Conservation (phyloP, 2,329 filamentous ascomycete species). For the Verticillium dahliae region DNA sequence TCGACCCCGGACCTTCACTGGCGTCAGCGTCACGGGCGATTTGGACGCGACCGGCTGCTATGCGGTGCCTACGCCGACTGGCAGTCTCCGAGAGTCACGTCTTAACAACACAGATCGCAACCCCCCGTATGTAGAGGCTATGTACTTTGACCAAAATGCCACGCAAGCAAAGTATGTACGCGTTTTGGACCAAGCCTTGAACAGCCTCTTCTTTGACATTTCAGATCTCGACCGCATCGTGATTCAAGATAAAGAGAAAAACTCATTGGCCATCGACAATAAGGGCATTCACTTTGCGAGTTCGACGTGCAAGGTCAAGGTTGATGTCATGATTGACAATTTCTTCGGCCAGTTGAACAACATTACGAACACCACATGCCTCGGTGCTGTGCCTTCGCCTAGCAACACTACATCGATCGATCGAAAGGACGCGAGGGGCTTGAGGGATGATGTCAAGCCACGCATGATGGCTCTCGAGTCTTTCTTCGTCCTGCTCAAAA, state of each 20-base stretch:
- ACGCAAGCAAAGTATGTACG: conserved; percentile 25
- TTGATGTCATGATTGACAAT: conserved; percentile 23
- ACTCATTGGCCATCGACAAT: conserved; percentile 23
- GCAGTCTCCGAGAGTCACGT: conserved; percentile 15
- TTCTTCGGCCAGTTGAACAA: conserved; percentile 25
- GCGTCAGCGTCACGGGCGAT: conserved; percentile 2
- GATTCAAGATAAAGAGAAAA: conserved; percentile 21
- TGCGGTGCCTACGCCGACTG: background rate
- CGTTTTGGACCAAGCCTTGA: conserved; percentile 19
- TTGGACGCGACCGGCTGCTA: conserved; percentile 7
- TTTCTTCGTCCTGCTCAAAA: conserved; percentile 24
- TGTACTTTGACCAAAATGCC: conserved; percentile 24
- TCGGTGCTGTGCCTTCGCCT: background rate
- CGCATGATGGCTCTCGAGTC: background rate
- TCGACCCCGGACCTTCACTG: conserved; percentile 1
- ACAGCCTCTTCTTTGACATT: conserved; percentile 24
- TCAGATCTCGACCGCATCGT: conserved; percentile 23
- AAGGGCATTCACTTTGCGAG: conserved; percentile 27
- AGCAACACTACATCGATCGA: background rate
- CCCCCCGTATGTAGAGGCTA: conserved; percentile 28
- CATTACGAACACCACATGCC: conserved; percentile 23
- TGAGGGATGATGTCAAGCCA: background rate
- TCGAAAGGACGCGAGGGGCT: background rate
- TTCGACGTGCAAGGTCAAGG: conserved; percentile 21
- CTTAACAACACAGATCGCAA: conserved; percentile 21